phyloP scores from a whole-genome alignment of 2,329 filamentous ascomycete species.

The Didymella segeticola region DNA sequence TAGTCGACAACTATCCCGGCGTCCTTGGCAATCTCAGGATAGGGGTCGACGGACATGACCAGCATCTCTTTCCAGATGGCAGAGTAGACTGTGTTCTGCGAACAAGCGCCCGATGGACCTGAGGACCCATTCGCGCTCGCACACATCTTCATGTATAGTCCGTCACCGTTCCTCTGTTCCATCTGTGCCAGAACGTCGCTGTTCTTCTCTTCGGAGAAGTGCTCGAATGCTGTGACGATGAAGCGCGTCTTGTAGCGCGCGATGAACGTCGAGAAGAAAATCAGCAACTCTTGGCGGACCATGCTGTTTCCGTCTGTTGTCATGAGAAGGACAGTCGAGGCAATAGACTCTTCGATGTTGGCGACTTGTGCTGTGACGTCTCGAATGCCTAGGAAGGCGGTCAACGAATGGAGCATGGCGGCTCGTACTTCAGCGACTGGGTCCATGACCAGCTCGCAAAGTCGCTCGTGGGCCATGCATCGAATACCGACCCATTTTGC shows the following conservation, averaged over 20 bases:
- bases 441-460: constrained; percentile 83
- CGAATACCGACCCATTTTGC: constrained; percentile 96
- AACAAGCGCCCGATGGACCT: constrained; percentile 47
- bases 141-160: constrained; percentile 40
- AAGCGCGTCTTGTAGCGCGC: constrained; percentile 92
- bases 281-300: constrained; percentile 89
- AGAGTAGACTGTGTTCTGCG: constrained; percentile 89
- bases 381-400: constrained; percentile 90
- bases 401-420: constrained; percentile 91
- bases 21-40: constrained; percentile 88
- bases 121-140: constrained; percentile 18
- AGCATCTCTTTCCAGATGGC: constrained; percentile 94
- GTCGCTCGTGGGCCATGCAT: constrained; percentile 80
- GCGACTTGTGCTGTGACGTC: constrained; percentile 91
- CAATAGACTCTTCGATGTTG: constrained; percentile 87
- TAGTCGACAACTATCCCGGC: constrained; percentile 87
- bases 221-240: constrained; percentile 88
- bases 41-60: constrained; percentile 90
- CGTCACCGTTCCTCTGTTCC: constrained; percentile 38
- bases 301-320: constrained; percentile 92
- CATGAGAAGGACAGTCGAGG: constrained; percentile 88
- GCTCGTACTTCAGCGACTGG: constrained; percentile 90
- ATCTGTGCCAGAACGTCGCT: constrained; percentile 19
- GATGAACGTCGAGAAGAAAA: constrained; percentile 93
- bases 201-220: constrained; percentile 78